Base-by-base conservation (phyloP, 257 asterid species). In the Ballota nigra region DNA sequence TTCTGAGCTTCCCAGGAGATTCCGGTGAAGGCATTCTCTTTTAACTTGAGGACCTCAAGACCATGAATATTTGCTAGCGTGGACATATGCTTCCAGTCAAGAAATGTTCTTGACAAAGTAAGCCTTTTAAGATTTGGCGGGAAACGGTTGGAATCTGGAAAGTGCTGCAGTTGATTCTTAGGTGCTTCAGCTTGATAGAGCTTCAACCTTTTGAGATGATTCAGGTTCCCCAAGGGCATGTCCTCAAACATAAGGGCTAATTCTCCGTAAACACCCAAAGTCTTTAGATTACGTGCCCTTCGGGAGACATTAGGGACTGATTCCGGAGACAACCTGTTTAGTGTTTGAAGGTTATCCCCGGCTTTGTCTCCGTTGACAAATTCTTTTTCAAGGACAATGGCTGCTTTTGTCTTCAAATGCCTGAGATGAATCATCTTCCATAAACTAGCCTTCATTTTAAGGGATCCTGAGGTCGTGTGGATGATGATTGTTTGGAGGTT, bases 11-110 rank as follows among this genome's bases (percentile, higher is more conserved):
- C 13, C 89, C 89, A 86, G 1, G 2, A 0, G 0, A 13, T 6
- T 18, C 89, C 92, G 3, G 6, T 6, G 16, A 82, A 84, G 23
- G 89, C 84, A 34, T 64, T 67, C 8, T 85, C n/a, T n/a, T n/a
- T n/a, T n/a, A n/a, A n/a, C n/a, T n/a, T n/a, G n/a, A n/a, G n/a
- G n/a, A n/a, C n/a, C 76, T 85, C 80, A 0, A 83, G 83, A 1
- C 38, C 40, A 0, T 4, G 53, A 15, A 86, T 63, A 12, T 0
- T 40, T 45, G 70, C 83, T 24, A 85, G 3, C 19, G 24, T 69
- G 0, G 70, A 26, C 85, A 82, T 73, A 0, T 71, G 40, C 10
- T 11, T 12, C 89, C 89, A 85, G 0, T 69, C 66, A 29, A 85
- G 62, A 29, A 4, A 5, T 0, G 89, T 78, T 0, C 18, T 70